Evolutionary conservation across 2,329 filamentous ascomycete genomes (phyloP), one percentile per base, ranked within the genome.

Genomic region (Neurospora sp.): DNA sequence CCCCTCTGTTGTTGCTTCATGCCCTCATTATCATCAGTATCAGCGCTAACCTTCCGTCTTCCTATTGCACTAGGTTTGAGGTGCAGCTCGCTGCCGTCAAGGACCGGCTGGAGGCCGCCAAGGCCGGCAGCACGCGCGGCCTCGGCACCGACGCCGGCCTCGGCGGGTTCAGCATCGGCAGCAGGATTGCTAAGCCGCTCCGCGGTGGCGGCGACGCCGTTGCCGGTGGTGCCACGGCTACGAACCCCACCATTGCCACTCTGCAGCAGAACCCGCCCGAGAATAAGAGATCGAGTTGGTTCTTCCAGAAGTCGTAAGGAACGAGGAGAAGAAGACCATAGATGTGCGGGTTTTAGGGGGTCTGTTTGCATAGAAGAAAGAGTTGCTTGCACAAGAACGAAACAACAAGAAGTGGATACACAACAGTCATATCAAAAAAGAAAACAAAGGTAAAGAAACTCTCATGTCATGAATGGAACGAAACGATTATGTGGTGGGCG

Each of bases 41-140:
- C 46, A 58, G 66, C 43, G 11, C 7, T 66, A 23, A 38, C 69
- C 17, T 38, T 70, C 23, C n/a, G 3, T 68, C 36, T 36, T 73
- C 72, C 78, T 81, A 75, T 81, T 76, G n/a, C 43, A 52, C 58
- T 79, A 98, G 96, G 80, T 99, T 99, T 84, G 96, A 99, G 84
- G 91, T 93, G 43, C 96, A 99, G 83, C 92, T 99, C 79, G 92
- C 93, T 62, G 93, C 94, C 68, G 96, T 99, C 82, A 99, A 98
- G 85, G 96, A 99, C 80, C 92, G 96, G 73, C 90, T 99, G 74
- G 96, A 99, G 82, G 92, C 93, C 68, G 96, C 94, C 79, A 99
- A 98, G 82, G 89, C 90, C 67, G 93, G 94, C 77, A 96, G 92
- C 74, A 97, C 94, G 11, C 91, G 93, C 74, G 93, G 93, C 69